Conservation (phyloP, 441 rosid genomes). For the Pelargonium hybrid region DNA sequence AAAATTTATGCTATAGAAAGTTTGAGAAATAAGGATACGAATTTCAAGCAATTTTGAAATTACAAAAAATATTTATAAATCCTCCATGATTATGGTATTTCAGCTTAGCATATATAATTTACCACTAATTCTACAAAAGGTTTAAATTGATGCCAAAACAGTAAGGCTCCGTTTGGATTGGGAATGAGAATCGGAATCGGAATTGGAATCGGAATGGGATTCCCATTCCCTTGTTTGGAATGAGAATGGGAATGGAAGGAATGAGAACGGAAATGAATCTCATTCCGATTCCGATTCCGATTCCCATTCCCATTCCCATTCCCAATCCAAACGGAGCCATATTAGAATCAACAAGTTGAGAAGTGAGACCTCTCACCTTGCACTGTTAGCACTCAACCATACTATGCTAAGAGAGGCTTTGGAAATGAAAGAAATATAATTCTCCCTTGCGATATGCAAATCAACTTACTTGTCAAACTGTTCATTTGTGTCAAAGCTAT, state of each 20-base stretch:
- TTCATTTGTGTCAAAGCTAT: slow-evolving; percentile 42
- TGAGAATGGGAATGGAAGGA: too few relatives aligned
- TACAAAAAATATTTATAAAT: neutral
- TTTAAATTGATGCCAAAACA: neutral
- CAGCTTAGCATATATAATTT: neutral
- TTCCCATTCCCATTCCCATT: too few relatives aligned
- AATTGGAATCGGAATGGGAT: too few relatives aligned
- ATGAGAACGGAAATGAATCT: too few relatives aligned
- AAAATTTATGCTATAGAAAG: neutral
- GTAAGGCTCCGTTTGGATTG: too few relatives aligned
- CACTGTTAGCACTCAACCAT: neutral
- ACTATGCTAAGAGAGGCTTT: neutral
- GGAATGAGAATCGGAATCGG: too few relatives aligned
- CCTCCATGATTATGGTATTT: neutral
- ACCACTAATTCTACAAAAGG: neutral
- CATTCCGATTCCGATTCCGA: too few relatives aligned
- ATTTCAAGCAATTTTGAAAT: neutral
- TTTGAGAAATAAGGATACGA: neutral
- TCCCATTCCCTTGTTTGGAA: too few relatives aligned
- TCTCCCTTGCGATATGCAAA: neutral
- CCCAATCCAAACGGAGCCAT: too few relatives aligned
- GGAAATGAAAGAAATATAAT: neutral
- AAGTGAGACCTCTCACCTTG: neutral
- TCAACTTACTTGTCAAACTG: slow-evolving; percentile 55
- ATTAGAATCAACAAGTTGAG: too few relatives aligned